phyloP scores from a whole-genome alignment of 805 yeast species.

The Pichia kluyveri region DNA sequence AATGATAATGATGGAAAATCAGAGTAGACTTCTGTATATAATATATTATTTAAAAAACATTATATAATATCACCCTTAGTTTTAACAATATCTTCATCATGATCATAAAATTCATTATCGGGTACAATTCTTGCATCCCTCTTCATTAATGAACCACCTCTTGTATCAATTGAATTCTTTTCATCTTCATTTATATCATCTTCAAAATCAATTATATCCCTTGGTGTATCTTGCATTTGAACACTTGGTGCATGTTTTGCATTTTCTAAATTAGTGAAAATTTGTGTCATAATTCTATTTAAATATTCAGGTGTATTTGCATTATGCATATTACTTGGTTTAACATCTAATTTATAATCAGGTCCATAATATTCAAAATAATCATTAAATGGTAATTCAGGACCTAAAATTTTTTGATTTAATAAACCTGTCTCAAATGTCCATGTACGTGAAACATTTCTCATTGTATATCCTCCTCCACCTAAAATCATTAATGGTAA shows the following conservation, averaged over 20 bases:
- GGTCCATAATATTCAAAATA: constrained; percentile 97
- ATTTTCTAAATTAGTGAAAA: constrained; percentile 69
- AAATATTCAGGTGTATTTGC: constrained; percentile 90
- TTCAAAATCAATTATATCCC: constrained; percentile 78
- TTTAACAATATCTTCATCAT: constrained; percentile 38
- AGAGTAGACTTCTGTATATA: no score
- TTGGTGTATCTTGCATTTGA: constrained; percentile 83
- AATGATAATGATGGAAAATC: no score
- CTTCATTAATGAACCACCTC: constrained; percentile 85
- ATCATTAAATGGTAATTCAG: constrained; percentile 84
- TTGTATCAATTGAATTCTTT: constrained; percentile 69
- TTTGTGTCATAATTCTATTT: constrained; percentile 71
- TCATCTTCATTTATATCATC: constrained; percentile 78
- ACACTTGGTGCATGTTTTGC: constrained; percentile 98
- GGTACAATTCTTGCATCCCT: constrained; percentile 67
- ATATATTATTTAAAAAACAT: no score
- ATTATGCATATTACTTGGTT: constrained; percentile 94
- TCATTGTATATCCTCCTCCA: constrained; percentile 97
- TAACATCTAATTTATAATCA: constrained; percentile 87
- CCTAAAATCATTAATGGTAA: constrained; percentile 91
- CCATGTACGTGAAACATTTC: constrained; percentile 95
- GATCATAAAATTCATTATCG: constrained; percentile 71
- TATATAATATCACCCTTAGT: constrained; percentile 10
- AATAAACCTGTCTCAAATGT: constrained; percentile 86
- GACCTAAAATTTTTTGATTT: constrained; percentile 67